Percentiles rank a stretch among this genome's conserved stretches.
These are phyloP conservation scores for Cerrena zonata DNA, from an alignment of 1,284 basidiomycete genomes.

Conservation along the genomic window DNA sequence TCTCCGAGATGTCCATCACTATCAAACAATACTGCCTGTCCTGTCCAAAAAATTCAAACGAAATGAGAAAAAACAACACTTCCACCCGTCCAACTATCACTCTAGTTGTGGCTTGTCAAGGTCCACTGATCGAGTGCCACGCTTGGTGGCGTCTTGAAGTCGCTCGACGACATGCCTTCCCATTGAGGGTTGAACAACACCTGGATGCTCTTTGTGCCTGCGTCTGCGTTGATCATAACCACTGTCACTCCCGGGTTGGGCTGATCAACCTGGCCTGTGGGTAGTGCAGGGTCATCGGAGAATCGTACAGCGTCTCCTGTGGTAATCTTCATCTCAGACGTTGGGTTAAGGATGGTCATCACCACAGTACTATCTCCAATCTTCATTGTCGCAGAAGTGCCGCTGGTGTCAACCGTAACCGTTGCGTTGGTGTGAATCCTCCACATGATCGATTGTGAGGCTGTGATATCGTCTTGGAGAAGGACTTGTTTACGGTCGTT, in stretches of 20 bases:
- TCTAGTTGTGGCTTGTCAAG: constrained; percentile 63
- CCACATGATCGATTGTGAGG: constrained; percentile 69
- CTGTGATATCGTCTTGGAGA: constrained; percentile 78
- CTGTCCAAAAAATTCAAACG: constrained; percentile 7
- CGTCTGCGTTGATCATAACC: constrained; percentile 67
- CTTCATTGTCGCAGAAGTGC: constrained; percentile 57
- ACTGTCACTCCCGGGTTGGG: constrained; percentile 77
- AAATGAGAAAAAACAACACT: too few species aligned
- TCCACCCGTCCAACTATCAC: too few species aligned
- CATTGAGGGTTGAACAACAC: constrained; percentile 85
- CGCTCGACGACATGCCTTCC: constrained; percentile 52
- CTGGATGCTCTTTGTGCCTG: constrained; percentile 69
- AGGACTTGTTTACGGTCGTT: constrained; percentile 90
- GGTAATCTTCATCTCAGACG: constrained; percentile 53
- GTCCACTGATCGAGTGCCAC: constrained; percentile 69
- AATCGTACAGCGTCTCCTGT: constrained; percentile 48
- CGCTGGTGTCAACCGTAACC: constrained; percentile 38
- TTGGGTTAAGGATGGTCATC: constrained; percentile 52
- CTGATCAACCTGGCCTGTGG: constrained; percentile 56
- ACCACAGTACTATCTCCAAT: constrained; percentile 53
- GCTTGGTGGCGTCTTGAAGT: constrained; percentile 59
- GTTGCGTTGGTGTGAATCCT: constrained; percentile 92
- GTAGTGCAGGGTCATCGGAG: constrained; percentile 57
- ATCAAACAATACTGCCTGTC: constrained; percentile 9
- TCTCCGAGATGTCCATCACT: constrained; percentile 5